Conservation (phyloP, 169 alveolate species). For the Babesia bovis region DNA sequence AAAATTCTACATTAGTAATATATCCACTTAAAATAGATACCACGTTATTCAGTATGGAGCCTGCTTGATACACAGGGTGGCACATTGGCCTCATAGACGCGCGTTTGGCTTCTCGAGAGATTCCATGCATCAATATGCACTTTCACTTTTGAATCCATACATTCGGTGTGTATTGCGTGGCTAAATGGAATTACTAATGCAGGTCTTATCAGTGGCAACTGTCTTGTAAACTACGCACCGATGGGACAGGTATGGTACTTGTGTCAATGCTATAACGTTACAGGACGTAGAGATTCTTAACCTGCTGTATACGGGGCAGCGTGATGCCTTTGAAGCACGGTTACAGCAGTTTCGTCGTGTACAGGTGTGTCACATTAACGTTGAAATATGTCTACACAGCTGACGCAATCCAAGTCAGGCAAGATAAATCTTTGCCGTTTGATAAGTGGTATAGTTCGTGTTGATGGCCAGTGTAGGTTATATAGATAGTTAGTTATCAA, state of each 20-base stretch:
- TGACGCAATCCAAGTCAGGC: slow-evolving; percentile 54
- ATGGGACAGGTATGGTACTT: background rate
- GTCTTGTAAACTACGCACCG: background rate
- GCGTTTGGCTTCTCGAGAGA: too few species aligned
- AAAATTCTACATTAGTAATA: too few species aligned
- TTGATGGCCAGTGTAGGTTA: slow-evolving; percentile 62
- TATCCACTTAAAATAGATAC: too few species aligned
- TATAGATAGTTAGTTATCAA: background rate
- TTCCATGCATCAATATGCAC: too few species aligned
- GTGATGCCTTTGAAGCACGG: slow-evolving; percentile 59
- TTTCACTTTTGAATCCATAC: too few species aligned
- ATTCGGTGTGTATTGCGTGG: too few species aligned
- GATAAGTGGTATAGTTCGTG: slow-evolving; percentile 27
- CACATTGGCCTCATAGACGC: too few species aligned
- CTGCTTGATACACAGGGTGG: too few species aligned
- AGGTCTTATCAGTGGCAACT: too few species aligned
- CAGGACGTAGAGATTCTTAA: slow-evolving; percentile 58
- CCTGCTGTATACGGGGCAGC: slow-evolving; percentile 37
- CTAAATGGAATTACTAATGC: too few species aligned
- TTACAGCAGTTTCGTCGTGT: slow-evolving; percentile 55
- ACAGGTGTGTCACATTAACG: slow-evolving; percentile 20
- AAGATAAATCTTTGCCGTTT: slow-evolving; percentile 51
- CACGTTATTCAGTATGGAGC: too few species aligned
- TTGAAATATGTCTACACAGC: slow-evolving; percentile 1
- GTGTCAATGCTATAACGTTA: background rate